A percentile compares a stretch with the other conserved stretches of the same genome.
Conservation (phyloP, 2,329 filamentous ascomycete genomes). For the Fusarium sp. region DNA sequence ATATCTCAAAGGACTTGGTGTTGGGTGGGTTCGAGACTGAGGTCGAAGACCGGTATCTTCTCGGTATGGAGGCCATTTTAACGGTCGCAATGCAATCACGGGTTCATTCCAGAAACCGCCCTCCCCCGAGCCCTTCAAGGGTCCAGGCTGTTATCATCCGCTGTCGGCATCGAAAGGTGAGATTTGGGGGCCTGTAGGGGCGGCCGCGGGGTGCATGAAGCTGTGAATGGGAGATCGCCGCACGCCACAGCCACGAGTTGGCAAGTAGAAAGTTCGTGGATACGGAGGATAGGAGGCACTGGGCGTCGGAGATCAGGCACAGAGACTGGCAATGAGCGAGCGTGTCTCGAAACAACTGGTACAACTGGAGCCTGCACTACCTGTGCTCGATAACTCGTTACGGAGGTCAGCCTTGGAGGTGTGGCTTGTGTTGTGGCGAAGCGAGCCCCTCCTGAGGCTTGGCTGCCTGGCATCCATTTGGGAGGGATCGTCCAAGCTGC, state of each 20-base stretch:
- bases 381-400: slow-evolving; percentile 42
- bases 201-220: slow-evolving; percentile 47
- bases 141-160: slow-evolving; percentile 49
- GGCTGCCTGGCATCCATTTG: background rate
- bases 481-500: slow-evolving; percentile 24
- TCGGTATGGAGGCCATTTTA: slow-evolving; percentile 64
- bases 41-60: slow-evolving; percentile 74
- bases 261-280: background rate
- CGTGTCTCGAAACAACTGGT: slow-evolving; percentile 39
- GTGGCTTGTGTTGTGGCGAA: slow-evolving; percentile 44
- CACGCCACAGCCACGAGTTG: slow-evolving; percentile 22
- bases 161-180: slow-evolving; percentile 51
- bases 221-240: slow-evolving; percentile 17
- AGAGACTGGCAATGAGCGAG: slow-evolving; percentile 34
- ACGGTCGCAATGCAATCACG: slow-evolving; percentile 32
- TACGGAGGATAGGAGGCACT: slow-evolving; percentile 3
- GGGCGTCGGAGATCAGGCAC: slow-evolving; percentile 2
- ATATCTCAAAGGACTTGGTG: slow-evolving; percentile 71
- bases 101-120: slow-evolving; percentile 44
- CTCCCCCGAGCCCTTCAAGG: slow-evolving; percentile 53
- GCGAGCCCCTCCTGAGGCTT: slow-evolving; percentile 38
- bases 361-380: slow-evolving; percentile 45
- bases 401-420: slow-evolving; percentile 48
- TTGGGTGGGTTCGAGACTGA: slow-evolving; percentile 68
- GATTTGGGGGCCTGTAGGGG: slow-evolving; percentile 41